These are phyloP conservation scores for Salinomyces thailandicus DNA, from an alignment of 2,329 filamentous ascomycete genomes.

Conservation along the genomic window DNA sequence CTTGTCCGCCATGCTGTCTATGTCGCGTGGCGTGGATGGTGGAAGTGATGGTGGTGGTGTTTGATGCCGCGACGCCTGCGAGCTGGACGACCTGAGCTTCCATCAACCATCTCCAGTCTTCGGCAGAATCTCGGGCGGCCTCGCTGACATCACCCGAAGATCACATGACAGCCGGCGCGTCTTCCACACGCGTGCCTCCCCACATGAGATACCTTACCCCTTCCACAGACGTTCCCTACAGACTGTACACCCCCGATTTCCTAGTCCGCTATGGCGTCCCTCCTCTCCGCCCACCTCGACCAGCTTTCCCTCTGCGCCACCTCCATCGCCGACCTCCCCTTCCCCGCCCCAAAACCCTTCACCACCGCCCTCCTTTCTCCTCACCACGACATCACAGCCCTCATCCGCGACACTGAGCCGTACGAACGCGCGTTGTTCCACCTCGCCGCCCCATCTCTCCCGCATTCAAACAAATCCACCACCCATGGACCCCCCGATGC, in stretches of 20 bases:
- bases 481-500: background rate
- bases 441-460: slow-evolving; percentile 57
- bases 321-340: slow-evolving; percentile 44
- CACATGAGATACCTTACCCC: no score
- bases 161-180: no score
- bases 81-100: no score
- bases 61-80: slow-evolving; percentile 5
- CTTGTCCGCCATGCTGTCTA: slow-evolving; percentile 35
- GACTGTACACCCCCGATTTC: no score
- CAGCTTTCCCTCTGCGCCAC: slow-evolving; percentile 40
- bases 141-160: no score
- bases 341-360: slow-evolving; percentile 86
- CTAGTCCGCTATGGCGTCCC: slow-evolving; percentile 22
- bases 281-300: slow-evolving; percentile 40
- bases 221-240: no score
- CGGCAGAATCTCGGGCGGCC: no score
- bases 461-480: slow-evolving; percentile 16
- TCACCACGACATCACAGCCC: slow-evolving; percentile 76
- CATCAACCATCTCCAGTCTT: no score
- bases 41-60: slow-evolving; percentile 7
- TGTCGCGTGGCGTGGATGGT: slow-evolving; percentile 9
- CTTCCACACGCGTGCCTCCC: no score
- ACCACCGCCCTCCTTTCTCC: slow-evolving; percentile 78
- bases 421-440: slow-evolving; percentile 95
- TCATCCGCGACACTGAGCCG: slow-evolving; percentile 89